Conservation (phyloP, 1,139 yeast species). For the Diutina ranongensis region DNA sequence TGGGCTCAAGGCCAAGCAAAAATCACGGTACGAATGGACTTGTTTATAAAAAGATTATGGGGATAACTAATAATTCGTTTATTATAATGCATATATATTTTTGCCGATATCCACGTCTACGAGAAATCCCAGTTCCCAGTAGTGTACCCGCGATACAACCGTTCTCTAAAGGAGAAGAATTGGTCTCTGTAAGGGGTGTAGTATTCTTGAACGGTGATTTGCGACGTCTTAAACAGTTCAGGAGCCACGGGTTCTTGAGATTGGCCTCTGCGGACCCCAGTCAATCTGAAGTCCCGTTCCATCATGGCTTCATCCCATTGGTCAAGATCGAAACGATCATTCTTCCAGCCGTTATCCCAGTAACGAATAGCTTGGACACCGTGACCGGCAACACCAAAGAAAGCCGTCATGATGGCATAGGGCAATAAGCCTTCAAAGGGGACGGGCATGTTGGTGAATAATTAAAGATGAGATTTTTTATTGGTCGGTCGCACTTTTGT, state of each 20-base stretch:
- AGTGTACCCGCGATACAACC: slow-evolving; percentile 38
- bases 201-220: slow-evolving; percentile 15
- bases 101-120: background rate
- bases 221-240: slow-evolving; percentile 41
- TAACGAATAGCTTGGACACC: slow-evolving; percentile 36
- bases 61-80: slow-evolving; percentile 11
- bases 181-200: slow-evolving; percentile 40
- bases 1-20: slow-evolving; percentile 74
- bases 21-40: slow-evolving; percentile 73
- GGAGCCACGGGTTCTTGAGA: slow-evolving; percentile 61
- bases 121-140: slow-evolving; percentile 36
- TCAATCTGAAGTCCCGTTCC: slow-evolving; percentile 65
- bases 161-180: slow-evolving; percentile 36
- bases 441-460: slow-evolving; percentile 31
- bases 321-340: slow-evolving; percentile 47
- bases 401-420: slow-evolving; percentile 48
- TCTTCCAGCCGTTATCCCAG: slow-evolving; percentile 39
- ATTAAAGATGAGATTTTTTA: background rate
- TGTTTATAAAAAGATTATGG: slow-evolving; percentile 78
- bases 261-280: slow-evolving; percentile 67
- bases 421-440: slow-evolving; percentile 68
- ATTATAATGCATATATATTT: slow-evolving; percentile 3
- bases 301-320: slow-evolving; percentile 45
- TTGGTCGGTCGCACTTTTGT: background rate
- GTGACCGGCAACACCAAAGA: slow-evolving; percentile 38